phyloP scores from a whole-genome alignment of 148 eudicot species.

The Rhododendron vialii region DNA sequence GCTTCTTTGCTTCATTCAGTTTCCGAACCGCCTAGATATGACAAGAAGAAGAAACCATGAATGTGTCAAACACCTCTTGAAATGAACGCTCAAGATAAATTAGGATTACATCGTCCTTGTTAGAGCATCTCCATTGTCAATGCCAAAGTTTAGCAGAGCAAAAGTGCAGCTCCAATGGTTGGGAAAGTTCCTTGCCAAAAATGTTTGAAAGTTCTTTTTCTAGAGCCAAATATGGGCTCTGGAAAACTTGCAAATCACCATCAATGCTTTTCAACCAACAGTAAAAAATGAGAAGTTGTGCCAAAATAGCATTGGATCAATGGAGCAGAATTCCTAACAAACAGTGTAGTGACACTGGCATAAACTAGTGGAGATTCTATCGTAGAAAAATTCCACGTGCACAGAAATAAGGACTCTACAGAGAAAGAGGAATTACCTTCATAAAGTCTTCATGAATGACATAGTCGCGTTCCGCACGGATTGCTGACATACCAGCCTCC shows the following conservation, averaged over 20 bases:
- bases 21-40: conserved; percentile 76
- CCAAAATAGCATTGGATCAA: background rate
- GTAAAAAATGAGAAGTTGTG: background rate
- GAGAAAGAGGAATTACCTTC: conserved; percentile 30
- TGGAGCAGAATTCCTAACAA: background rate
- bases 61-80: background rate
- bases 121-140: background rate
- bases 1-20: conserved; percentile 87
- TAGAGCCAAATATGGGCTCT: background rate
- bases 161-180: background rate
- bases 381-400: background rate
- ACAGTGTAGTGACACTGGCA: background rate
- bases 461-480: conserved; percentile 96
- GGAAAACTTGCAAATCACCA: background rate
- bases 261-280: background rate
- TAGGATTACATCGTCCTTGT: background rate
- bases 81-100: background rate
- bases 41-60: background rate
- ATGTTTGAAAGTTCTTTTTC: background rate
- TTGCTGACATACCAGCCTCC: conserved; percentile 95
- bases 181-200: background rate
- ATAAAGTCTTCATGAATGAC: conserved; percentile 96
- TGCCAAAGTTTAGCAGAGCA: background rate
- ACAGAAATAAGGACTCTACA: background rate
- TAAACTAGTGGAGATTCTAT: background rate